phyloP scores from a whole-genome alignment of 2,329 filamentous ascomycete genomes.

The Biscogniauxia mediterranea region DNA sequence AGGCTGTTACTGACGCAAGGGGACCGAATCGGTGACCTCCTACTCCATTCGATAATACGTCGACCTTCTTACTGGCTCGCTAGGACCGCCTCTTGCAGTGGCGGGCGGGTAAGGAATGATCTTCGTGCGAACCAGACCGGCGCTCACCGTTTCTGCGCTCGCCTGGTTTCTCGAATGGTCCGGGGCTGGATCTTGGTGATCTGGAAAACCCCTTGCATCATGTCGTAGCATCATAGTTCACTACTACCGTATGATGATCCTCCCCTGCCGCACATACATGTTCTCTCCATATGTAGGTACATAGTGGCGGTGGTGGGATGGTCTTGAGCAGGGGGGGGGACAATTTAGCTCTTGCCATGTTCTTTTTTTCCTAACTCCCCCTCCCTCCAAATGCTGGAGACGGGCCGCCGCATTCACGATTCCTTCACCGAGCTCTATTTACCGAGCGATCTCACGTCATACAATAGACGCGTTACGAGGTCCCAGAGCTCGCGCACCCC shows the following conservation, averaged over 20 bases:
- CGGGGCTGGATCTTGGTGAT: slow-evolving; percentile 22
- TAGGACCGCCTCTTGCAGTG: not conserved
- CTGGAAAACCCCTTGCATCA: slow-evolving; percentile 14
- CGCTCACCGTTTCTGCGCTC: slow-evolving; percentile 13
- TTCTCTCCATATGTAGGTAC: not conserved
- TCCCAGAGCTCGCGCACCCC: slow-evolving; percentile 6
- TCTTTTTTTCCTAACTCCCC: not conserved
- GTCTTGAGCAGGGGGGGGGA: slow-evolving; percentile 15
- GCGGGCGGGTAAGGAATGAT: not conserved
- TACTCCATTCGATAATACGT: not conserved
- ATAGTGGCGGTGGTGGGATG: not conserved
- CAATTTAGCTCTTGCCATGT: slow-evolving; percentile 9
- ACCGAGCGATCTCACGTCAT: slow-evolving; percentile 24
- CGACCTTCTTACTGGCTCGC: not conserved
- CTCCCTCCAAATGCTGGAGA: slow-evolving; percentile 4
- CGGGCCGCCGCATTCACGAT: slow-evolving; percentile 11
- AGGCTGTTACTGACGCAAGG: slow-evolving; percentile 15
- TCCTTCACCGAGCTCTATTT: slow-evolving; percentile 14
- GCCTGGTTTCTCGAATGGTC: slow-evolving; percentile 16
- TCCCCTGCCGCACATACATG: slow-evolving; percentile 13
- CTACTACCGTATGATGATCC: slow-evolving; percentile 15
- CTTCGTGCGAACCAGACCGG: not conserved
- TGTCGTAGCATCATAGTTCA: slow-evolving; percentile 6
- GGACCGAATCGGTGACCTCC: slow-evolving; percentile 3
- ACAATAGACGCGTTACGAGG: slow-evolving; percentile 14